Conservation (phyloP, 108 stramenopile species). For the Discostella pseudostelligera region DNA sequence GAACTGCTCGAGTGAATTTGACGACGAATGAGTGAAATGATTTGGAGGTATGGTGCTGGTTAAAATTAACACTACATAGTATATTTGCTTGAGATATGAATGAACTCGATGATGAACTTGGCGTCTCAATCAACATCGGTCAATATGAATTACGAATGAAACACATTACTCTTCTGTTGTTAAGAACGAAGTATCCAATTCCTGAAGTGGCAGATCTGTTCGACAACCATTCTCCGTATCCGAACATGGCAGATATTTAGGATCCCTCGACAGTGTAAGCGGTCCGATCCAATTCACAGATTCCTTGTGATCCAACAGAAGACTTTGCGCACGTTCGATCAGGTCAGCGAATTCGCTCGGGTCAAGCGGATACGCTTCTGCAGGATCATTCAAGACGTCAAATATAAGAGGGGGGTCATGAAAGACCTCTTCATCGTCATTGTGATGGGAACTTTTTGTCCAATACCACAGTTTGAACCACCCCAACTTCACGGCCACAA, state of each 20-base stretch:
- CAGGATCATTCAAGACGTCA: conserved; percentile 54
- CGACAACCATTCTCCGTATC: conserved; percentile 42
- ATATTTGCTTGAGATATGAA: neutral
- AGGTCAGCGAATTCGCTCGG: conserved; percentile 36
- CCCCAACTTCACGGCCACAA: conserved; percentile 55
- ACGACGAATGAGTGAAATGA: neutral
- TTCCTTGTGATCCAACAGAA: conserved; percentile 50
- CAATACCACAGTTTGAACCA: conserved; percentile 54
- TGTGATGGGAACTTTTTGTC: conserved; percentile 76
- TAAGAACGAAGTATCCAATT: neutral
- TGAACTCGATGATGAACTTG: no score
- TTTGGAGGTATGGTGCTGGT: no score
- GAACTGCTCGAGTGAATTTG: conserved; percentile 25
- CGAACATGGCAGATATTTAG: conserved; percentile 51
- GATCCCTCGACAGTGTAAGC: conserved; percentile 45
- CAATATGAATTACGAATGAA: neutral
- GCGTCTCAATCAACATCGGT: no score
- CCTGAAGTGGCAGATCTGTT: conserved; percentile 16
- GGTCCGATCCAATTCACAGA: conserved; percentile 38
- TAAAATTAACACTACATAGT: no score
- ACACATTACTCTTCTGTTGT: neutral
- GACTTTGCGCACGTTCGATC: conserved; percentile 13
- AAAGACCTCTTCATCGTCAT: conserved; percentile 50
- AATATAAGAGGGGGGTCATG: conserved; percentile 73
- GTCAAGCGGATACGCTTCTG: conserved; percentile 57